Evolutionary conservation across 352 stramenopile species (phyloP), one percentile per base, ranked within the genome.

Genomic region (Globisporangium splendens): DNA sequence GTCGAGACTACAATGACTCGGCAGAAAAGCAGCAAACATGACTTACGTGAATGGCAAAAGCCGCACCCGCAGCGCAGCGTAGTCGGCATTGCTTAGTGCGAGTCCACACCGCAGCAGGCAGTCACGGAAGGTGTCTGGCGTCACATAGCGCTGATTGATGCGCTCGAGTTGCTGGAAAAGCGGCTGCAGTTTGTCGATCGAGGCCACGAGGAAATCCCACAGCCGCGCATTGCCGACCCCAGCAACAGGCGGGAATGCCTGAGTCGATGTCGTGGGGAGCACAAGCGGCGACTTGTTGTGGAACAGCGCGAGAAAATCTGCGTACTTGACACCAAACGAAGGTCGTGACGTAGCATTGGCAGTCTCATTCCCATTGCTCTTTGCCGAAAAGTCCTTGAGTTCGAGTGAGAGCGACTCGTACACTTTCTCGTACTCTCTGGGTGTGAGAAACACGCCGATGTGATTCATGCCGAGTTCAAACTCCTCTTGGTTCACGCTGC

Each of bases 401-500:
- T 82, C 65, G 2, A 52, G 24, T 0, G 72, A 63, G 1, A 93
- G 61, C 14, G 79, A 73, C 35, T 72, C 71, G 58, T 91, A 90
- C 4, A 90, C 61, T 31, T 75, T 75, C 17, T 90, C 76, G 52
- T 84, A 89, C 61, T 93, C 83, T 5, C 76, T 63, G 0, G 70
- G 54, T 3, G 79, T 90, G 20, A 93, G 65, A 51, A 89, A 89
- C 7, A 93, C 73, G 31, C 80, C 83, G 18, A 89, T 80, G 59
- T 93, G 80, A 39, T 68, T 85, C 50, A 93, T 42, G 2, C 78
- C 83, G 4, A 90, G 65, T 61, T 88, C 76, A 52, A 91, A 83
- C 44, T 93, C 83, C 15, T 91, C 78, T 10, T 73, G 75, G 31
- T 54, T 86, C 35, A 93, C 66, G 46, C 71, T 79, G 0, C 75